phyloP scores from a whole-genome alignment of 2,329 filamentous ascomycete genomes.

The Diaporthe humulicola region DNA sequence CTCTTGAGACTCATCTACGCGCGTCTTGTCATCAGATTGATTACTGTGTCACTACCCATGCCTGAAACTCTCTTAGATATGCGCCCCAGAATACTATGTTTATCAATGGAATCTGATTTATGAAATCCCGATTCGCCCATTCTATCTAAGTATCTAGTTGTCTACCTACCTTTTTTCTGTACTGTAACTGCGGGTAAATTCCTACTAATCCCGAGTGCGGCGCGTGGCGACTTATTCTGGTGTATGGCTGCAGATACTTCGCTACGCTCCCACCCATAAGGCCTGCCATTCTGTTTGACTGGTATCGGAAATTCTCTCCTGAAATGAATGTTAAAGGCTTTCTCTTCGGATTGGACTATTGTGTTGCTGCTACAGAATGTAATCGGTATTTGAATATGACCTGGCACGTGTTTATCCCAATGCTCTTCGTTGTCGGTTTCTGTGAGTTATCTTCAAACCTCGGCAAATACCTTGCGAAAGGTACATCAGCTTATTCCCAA shows the following conservation, averaged over 20 bases:
- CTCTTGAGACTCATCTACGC: not conserved
- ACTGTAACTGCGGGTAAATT: not conserved
- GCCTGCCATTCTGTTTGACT: constrained; percentile 48
- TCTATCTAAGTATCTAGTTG: constrained; percentile 47
- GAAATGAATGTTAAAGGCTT: too few species aligned
- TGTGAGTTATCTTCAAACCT: too few species aligned
- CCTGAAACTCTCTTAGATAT: constrained; percentile 42
- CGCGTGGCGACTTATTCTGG: constrained; percentile 46
- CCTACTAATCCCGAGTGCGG: not conserved
- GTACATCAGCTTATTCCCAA: too few species aligned
- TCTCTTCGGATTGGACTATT: too few species aligned
- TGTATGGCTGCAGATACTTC: constrained; percentile 52
- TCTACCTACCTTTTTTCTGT: not conserved
- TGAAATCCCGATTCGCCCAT: constrained; percentile 44
- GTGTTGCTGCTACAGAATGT: too few species aligned
- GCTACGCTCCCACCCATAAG: constrained; percentile 55
- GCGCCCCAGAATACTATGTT: constrained; percentile 50
- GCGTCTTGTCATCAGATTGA: not conserved
- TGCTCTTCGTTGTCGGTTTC: too few species aligned
- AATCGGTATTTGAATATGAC: too few species aligned
- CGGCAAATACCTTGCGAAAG: too few species aligned
- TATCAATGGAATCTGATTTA: constrained; percentile 51
- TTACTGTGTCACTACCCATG: constrained; percentile 12
- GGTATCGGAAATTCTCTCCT: constrained; percentile 41
- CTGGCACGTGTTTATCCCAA: too few species aligned